These are phyloP conservation scores for Phytophthora pluvialis DNA, from an alignment of 352 stramenopile genomes.

Conservation along the genomic window DNA sequence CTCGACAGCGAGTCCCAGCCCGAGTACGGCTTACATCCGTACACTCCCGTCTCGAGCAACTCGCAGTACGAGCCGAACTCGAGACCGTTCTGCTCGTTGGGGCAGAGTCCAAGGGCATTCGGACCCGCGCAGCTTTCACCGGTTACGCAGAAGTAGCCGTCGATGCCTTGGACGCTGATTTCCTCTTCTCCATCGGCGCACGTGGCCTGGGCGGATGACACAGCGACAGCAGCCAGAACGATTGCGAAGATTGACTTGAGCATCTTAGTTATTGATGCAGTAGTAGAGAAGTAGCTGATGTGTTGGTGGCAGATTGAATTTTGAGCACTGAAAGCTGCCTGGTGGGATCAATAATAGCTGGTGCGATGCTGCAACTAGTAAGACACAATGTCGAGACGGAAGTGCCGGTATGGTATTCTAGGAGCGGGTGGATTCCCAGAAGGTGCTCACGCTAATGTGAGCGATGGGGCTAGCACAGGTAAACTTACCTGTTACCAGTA, in stretches of 20 bases:
- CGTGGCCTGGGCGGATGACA: not conserved
- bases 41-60: constrained; percentile 5
- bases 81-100: constrained; percentile 13
- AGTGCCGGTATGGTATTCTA: no score
- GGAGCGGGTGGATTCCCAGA: no score
- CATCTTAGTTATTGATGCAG: not conserved
- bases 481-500: no score
- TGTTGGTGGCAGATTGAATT: constrained; percentile 1
- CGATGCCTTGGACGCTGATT: constrained; percentile 34
- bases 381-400: no score
- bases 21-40: constrained; percentile 25
- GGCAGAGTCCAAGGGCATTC: constrained; percentile 20
- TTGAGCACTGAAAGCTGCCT: not conserved
- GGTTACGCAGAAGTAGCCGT: constrained; percentile 27
- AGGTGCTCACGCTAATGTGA: no score
- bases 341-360: no score
- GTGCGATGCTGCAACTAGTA: no score
- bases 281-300: not conserved
- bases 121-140: constrained; percentile 19
- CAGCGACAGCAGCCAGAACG: constrained; percentile 5
- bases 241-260: constrained; percentile 15
- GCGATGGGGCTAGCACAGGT: no score
- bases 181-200: constrained; percentile 22
- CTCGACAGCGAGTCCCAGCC: constrained; percentile 4
- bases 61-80: constrained; percentile 36